These are phyloP conservation scores for Calocybe indica DNA, from an alignment of 768 basidiomycete genomes.

Conservation along the genomic window DNA sequence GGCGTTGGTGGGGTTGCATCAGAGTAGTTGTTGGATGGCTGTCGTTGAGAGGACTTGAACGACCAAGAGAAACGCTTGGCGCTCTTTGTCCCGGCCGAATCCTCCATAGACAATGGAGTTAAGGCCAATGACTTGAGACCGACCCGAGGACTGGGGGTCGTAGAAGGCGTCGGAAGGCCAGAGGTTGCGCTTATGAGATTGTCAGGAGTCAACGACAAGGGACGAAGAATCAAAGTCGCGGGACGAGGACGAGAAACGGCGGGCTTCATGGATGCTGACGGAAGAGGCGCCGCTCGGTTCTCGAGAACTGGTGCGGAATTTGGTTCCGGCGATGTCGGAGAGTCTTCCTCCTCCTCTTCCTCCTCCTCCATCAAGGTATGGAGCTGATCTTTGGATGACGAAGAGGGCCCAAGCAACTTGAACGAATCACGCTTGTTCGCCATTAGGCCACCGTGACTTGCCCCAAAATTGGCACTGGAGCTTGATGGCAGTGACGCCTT, in stretches of 20 bases:
- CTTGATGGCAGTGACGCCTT: conserved; percentile 56
- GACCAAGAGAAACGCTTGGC: conserved; percentile 25
- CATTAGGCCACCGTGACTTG: conserved; percentile 35
- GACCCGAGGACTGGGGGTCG: conserved; percentile 42
- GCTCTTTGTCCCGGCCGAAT: conserved; percentile 14
- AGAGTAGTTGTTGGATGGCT: conserved; percentile 27
- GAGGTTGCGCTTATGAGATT: conserved; percentile 30
- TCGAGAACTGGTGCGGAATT: conserved; percentile 21
- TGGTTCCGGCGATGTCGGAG: conserved; percentile 9
- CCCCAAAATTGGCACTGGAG: conserved; percentile 33
- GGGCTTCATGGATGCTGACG: conserved; percentile 16
- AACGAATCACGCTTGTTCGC: conserved; percentile 76
- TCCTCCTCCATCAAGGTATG: conserved; percentile 81
- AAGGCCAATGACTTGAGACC: conserved; percentile 52
- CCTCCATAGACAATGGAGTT: conserved; percentile 24
- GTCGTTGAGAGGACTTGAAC: conserved; percentile 22
- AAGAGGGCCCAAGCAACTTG: conserved; percentile 56
- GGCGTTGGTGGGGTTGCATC: neutral
- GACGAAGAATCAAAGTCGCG: conserved; percentile 60
- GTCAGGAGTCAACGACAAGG: conserved; percentile 63
- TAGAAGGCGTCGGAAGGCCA: conserved; percentile 48
- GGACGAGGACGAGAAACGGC: conserved; percentile 53
- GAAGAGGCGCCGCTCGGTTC: conserved; percentile 23
- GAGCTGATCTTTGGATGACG: conserved; percentile 69
- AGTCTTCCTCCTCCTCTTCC: conserved; percentile 69